phyloP scores from a whole-genome alignment of 148 eudicot species.

The Camellia japonica region DNA sequence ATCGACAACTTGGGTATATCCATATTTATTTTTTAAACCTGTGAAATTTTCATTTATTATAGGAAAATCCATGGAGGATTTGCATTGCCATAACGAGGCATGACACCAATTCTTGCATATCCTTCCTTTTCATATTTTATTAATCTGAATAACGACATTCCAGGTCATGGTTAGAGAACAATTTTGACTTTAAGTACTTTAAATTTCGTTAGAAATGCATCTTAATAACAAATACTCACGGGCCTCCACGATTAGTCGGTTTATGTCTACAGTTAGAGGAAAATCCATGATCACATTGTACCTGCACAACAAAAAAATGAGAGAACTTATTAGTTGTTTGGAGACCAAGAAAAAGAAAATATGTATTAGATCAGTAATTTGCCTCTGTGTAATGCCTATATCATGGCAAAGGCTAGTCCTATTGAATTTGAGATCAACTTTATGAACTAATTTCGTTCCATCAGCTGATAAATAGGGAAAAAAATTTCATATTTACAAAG shows the following conservation, averaged over 20 bases:
- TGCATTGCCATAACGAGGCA: constrained; percentile 48
- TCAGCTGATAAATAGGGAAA: constrained; percentile 23
- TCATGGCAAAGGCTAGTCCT: constrained; percentile 37
- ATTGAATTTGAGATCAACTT: constrained; percentile 34
- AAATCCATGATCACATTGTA: constrained; percentile 39
- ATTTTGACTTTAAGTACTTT: too few relatives aligned
- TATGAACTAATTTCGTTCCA: constrained; percentile 39
- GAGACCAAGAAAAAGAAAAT: neutral
- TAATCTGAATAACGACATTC: constrained; percentile 20
- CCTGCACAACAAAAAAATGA: neutral
- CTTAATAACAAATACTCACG: constrained; percentile 25
- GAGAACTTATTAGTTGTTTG: too few relatives aligned
- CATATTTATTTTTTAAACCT: constrained; percentile 29
- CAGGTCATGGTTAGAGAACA: neutral
- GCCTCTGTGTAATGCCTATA: constrained; percentile 43
- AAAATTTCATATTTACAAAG: too few relatives aligned
- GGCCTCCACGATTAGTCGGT: constrained; percentile 33
- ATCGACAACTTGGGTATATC: constrained; percentile 32
- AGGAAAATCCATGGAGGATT: constrained; percentile 44
- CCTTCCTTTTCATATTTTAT: constrained; percentile 32
- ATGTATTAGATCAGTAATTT: neutral
- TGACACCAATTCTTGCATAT: constrained; percentile 41
- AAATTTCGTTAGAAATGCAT: neutral
- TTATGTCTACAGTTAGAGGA: constrained; percentile 35
- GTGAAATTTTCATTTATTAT: constrained; percentile 34